Evolutionary conservation across 2,329 filamentous ascomycete genomes (phyloP).

Genomic region (Exophiala sp.): DNA sequence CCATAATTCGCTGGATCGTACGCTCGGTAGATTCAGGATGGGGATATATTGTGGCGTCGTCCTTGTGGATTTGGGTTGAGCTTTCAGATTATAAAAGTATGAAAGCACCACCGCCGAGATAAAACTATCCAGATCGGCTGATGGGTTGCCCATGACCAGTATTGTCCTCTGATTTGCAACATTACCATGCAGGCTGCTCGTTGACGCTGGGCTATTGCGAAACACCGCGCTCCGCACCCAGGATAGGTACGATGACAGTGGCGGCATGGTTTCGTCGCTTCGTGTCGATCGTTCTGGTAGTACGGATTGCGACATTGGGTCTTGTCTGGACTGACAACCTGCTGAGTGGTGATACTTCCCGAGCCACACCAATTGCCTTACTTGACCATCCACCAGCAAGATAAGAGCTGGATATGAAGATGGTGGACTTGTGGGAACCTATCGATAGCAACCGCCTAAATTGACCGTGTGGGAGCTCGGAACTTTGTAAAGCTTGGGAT

Average conservation of each 20-base stretch:
- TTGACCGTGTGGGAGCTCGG: no score
- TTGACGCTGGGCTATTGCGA: background rate
- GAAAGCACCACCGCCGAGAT: slow-evolving; percentile 60
- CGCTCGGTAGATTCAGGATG: slow-evolving; percentile 54
- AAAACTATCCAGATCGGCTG: slow-evolving; percentile 61
- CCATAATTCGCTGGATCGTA: slow-evolving; percentile 46
- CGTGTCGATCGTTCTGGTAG: no score
- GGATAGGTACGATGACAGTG: slow-evolving; percentile 4
- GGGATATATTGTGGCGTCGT: slow-evolving; percentile 48
- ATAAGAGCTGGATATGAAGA: no score
- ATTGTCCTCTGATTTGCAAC: slow-evolving; percentile 27
- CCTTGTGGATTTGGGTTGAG: slow-evolving; percentile 9
- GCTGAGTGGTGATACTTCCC: no score
- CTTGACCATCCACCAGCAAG: no score
- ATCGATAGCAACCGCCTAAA: no score
- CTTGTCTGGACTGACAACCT: no score
- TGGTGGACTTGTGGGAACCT: no score
- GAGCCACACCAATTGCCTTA: no score
- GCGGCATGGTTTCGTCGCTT: background rate
- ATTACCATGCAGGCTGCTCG: background rate
- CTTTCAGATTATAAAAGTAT: slow-evolving; percentile 47
- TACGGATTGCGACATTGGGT: no score
- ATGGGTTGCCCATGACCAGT: slow-evolving; percentile 44
- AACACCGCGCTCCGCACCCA: background rate
- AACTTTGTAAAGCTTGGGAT: no score